Percentiles rank a stretch among this genome's conserved stretches.
Conservation (phyloP, 2,329 filamentous ascomycete genomes). For the Chaetothyriales sp. region DNA sequence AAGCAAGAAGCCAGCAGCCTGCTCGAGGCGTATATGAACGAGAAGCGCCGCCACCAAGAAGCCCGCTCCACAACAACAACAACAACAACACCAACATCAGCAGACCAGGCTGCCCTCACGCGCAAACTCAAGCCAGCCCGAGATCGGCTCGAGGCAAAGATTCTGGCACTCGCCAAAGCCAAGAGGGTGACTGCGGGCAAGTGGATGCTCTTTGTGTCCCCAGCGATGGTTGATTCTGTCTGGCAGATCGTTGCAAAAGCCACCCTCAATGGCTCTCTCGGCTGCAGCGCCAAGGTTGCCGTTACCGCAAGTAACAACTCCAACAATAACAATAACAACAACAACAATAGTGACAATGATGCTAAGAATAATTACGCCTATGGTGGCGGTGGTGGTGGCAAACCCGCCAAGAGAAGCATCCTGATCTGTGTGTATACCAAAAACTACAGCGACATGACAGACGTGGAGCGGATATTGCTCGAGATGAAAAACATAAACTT, state of each 20-base stretch:
- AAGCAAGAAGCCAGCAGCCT: conserved; percentile 40
- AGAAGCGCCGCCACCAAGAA: conserved; percentile 34
- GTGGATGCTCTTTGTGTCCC: conserved; percentile 60
- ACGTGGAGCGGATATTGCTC: conserved; percentile 53
- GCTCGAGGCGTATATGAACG: conserved; percentile 34
- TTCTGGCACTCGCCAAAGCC: conserved; percentile 46
- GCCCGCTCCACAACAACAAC: not conserved
- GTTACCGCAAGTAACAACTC: too few species aligned
- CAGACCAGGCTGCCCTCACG: conserved; percentile 18
- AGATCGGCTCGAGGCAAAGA: conserved; percentile 34
- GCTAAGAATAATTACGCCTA: too few species aligned
- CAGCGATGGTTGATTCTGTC: conserved; percentile 40
- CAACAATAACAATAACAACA: not conserved
- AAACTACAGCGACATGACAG: conserved; percentile 54
- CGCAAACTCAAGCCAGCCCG: conserved; percentile 28
- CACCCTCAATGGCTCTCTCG: conserved; percentile 54
- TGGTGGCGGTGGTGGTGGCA: conserved; percentile 18
- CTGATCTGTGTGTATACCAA: conserved; percentile 66
- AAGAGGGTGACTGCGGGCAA: conserved; percentile 22
- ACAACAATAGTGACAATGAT: not conserved
- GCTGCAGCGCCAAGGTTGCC: conserved; percentile 58
- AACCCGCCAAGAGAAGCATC: conserved; percentile 20
- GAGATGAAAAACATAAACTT: conserved; percentile 49
- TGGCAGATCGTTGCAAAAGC: conserved; percentile 55
- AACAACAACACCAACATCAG: conserved; percentile 17